phyloP scores from a whole-genome alignment of 495 filamentous ascomycete species.

The Apodospora peruviana region DNA sequence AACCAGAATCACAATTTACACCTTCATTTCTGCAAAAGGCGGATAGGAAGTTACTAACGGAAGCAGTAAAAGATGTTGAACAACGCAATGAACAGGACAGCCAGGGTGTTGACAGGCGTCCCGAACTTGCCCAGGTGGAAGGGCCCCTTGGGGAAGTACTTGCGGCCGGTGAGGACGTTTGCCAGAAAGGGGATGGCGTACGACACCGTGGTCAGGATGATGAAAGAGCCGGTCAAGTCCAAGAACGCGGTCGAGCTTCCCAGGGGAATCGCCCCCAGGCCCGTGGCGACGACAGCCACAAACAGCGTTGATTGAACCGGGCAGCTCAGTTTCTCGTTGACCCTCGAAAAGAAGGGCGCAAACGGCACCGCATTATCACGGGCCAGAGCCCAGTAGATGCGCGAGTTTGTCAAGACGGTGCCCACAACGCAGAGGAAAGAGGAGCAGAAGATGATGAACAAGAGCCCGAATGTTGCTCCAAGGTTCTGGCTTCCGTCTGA shows the following conservation, averaged over 20 bases:
- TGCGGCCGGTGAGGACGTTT: conserved; percentile 60
- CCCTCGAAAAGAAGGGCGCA: conserved; percentile 36
- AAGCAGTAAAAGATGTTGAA: conserved; percentile 76
- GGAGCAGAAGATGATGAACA: conserved; percentile 64
- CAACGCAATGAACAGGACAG: conserved; percentile 58
- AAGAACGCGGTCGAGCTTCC: conserved; percentile 69
- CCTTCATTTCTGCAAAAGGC: background rate
- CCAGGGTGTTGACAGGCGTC: conserved; percentile 51
- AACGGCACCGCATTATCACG: conserved; percentile 65
- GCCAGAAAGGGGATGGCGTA: conserved; percentile 74
- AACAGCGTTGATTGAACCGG: conserved; percentile 66
- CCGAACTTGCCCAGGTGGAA: conserved; percentile 66
- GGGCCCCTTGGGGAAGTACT: conserved; percentile 57
- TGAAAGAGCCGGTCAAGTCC: conserved; percentile 68
- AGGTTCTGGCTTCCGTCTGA: conserved; percentile 22
- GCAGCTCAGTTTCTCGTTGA: conserved; percentile 50
- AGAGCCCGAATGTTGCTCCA: conserved; percentile 57
- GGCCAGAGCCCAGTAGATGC: conserved; percentile 80
- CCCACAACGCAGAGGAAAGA: conserved; percentile 59
- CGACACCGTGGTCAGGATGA: conserved; percentile 65
- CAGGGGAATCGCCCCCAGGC: conserved; percentile 70
- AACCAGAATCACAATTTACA: background rate
- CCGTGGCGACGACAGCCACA: conserved; percentile 52
- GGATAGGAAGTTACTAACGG: conserved; percentile 21
- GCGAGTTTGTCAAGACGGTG: conserved; percentile 68